These are phyloP conservation scores for Protomyces lactucae-debilis DNA, from an alignment of 1,139 yeast genomes.

Conservation along the genomic window DNA sequence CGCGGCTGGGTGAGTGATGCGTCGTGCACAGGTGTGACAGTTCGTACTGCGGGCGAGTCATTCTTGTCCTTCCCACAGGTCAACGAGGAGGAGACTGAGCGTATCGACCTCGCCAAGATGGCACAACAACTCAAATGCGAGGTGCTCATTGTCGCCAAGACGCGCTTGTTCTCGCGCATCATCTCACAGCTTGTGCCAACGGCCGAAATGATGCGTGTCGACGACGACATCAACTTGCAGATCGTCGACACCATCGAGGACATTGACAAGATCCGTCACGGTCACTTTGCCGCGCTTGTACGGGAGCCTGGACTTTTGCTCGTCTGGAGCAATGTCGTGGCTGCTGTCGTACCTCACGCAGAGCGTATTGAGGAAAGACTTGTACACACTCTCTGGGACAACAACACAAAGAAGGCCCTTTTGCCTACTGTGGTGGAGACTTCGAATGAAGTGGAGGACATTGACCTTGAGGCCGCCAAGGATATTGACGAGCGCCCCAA, in stretches of 20 bases:
- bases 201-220: constrained; percentile 2
- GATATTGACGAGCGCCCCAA: neutral
- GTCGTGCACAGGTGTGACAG: neutral
- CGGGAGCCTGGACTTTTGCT: constrained; percentile 25
- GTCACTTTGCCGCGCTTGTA: constrained; percentile 29
- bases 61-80: neutral
- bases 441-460: constrained; percentile 5
- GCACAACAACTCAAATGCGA: constrained; percentile 4
- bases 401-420: neutral
- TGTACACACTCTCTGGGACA: constrained; percentile 18
- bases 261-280: constrained; percentile 14
- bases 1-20: constrained; percentile 1
- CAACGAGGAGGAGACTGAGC: neutral
- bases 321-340: constrained; percentile 30
- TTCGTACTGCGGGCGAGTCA: neutral
- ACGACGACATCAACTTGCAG: constrained; percentile 3
- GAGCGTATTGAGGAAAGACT: constrained; percentile 4
- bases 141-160: neutral
- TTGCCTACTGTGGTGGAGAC: constrained; percentile 7
- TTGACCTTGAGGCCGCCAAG: neutral
- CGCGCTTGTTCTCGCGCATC: neutral
- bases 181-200: constrained; percentile 1
- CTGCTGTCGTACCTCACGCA: constrained; percentile 3
- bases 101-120: neutral
- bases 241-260: neutral